Conservation (phyloP, 768 basidiomycete species). For the Amanita thiersii region DNA sequence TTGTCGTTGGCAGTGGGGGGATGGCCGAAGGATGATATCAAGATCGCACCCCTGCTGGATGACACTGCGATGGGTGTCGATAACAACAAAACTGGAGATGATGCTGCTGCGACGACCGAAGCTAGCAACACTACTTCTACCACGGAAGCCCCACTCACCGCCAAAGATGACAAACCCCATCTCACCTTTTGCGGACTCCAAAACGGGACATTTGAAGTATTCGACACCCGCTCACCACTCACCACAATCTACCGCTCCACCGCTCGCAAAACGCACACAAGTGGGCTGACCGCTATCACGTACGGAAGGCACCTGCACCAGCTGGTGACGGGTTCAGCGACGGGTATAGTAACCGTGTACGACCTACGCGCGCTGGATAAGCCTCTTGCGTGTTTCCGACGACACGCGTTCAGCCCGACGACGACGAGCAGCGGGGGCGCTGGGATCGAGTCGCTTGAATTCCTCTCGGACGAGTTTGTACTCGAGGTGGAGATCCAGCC, state of each 20-base stretch:
- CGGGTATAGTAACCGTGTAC: conserved; percentile 48
- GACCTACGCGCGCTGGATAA: conserved; percentile 38
- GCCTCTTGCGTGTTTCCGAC: conserved; percentile 32
- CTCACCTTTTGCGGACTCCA: conserved; percentile 47
- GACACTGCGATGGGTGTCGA: conserved; percentile 10
- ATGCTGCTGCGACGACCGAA: no score
- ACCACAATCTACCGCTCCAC: conserved; percentile 7
- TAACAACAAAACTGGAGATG: conserved; percentile 15
- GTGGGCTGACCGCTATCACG: conserved; percentile 32
- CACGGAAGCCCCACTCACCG: conserved; percentile 3
- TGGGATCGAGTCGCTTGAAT: conserved; percentile 39
- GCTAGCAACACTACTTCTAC: no score
- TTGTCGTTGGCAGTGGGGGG: conserved; percentile 37
- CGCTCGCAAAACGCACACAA: neutral
- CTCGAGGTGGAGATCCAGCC: conserved; percentile 7
- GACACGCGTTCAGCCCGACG: no score
- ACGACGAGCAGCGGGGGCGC: no score
- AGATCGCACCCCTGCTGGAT: conserved; percentile 19
- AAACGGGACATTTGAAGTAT: conserved; percentile 44
- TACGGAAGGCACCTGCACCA: conserved; percentile 32
- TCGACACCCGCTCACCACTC: conserved; percentile 42
- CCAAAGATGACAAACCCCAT: conserved; percentile 39
- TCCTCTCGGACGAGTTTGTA: neutral
- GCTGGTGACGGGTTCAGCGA: conserved; percentile 50
- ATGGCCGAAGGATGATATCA: no score